These are phyloP conservation scores for Sideroxylon spinosum DNA, from an alignment of 179 eudicot species.

Conservation along the genomic window DNA sequence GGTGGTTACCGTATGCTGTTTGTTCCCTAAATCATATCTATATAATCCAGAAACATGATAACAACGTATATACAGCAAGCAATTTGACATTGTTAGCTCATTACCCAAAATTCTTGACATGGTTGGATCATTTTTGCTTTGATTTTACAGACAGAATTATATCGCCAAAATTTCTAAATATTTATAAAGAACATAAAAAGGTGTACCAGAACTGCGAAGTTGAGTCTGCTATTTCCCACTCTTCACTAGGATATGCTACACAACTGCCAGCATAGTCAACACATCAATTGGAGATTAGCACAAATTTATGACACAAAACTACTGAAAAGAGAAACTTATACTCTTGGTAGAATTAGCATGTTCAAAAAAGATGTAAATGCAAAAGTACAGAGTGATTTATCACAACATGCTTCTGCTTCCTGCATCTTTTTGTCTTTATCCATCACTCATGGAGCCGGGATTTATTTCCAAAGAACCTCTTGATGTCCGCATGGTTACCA, in stretches of 20 bases:
- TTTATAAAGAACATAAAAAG: not conserved
- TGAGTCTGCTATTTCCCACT: constrained; percentile 94
- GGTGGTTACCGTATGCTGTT: not conserved
- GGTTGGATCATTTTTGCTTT: too few species aligned
- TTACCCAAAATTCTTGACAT: not conserved
- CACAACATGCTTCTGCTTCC: not conserved
- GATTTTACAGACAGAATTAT: too few species aligned
- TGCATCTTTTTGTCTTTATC: too few species aligned
- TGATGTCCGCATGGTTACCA: not conserved
- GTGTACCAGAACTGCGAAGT: constrained; percentile 93
- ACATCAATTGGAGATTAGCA: constrained; percentile 13
- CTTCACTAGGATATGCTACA: constrained; percentile 79
- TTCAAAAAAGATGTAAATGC: not conserved
- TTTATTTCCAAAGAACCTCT: not conserved
- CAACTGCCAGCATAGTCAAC: constrained; percentile 56
- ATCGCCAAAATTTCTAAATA: not conserved
- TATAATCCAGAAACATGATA: not conserved
- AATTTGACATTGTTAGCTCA: not conserved
- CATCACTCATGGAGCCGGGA: too few species aligned
- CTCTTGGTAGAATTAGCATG: not conserved
- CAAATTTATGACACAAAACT: constrained; percentile 9
- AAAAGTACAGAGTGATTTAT: not conserved
- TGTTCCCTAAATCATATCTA: constrained; percentile 7
- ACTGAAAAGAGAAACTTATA: constrained; percentile 5
- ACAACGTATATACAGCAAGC: not conserved